Evolutionary conservation across 352 stramenopile species (phyloP), one percentile per base, ranked within the genome.

Genomic region (Phytopythium delawarense): DNA sequence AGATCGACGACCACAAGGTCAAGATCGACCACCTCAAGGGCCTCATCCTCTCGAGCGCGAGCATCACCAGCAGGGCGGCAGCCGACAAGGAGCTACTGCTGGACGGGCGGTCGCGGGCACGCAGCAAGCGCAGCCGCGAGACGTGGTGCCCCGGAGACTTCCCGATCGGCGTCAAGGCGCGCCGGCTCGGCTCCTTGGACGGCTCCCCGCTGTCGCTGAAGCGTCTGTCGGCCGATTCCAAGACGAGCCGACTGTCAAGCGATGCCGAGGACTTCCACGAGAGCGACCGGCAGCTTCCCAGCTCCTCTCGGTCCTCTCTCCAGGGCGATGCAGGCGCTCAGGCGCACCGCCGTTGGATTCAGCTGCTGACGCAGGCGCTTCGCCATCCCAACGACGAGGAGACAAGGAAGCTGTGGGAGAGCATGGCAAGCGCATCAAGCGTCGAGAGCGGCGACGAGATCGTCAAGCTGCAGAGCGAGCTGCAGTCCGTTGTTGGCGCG

Each of bases 131-230:
- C 12, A 71, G 57, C 48, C 68, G 85, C 34, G 82, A 92, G 65
- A 94, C 85, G 20, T 94, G 85, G 85, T 72, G 75, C 48, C 85
- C 85, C 0, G 85, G 82, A 0, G 81, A 94, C 59, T 84, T 93
- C 34, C 64, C 72, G 16, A 54, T 66, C 35, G 74, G 68, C 39
- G 54, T 69, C 30, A 74, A 69, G 63, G 35, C 52, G 28, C 48
- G 55, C 32, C 53, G 28, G 1, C 11, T 64, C 2, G 50, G 21
- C 15, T n/a, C 7, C 4, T 21, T 18, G 2, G 45, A 57, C n/a
- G 30, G 12, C 21, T 50, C 55, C 0, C 39, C 51, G 51, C 11
- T 32, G 32, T 65, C 64, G 1, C 52, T 59, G 2, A 75, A 75
- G n/a, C 71, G 71, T 11, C 65, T 63, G n/a, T 78, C 62, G 1